Percentiles rank a stretch among this genome's conserved stretches.
Conservation (phyloP, 345 rosid genomes). For the Camelina sativa region DNA sequence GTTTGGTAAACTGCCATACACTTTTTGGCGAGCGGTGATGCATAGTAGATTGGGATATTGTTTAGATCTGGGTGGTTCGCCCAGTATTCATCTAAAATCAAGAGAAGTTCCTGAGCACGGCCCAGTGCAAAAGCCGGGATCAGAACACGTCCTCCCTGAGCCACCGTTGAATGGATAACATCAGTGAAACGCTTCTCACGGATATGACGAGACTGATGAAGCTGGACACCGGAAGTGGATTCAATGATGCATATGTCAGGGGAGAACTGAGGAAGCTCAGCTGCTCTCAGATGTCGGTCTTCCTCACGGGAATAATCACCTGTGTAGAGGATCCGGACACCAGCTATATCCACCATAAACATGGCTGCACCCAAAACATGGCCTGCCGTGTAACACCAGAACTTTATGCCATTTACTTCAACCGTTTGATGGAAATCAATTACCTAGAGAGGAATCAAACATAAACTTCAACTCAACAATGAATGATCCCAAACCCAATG, state of each 20-base stretch:
- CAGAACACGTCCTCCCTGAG: conserved; percentile 93
- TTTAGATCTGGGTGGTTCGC: conserved; percentile 84
- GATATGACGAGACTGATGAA: conserved; percentile 84
- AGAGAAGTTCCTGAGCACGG: conserved; percentile 82
- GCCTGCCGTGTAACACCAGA: conserved; percentile 99
- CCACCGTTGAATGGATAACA: conserved; percentile 79
- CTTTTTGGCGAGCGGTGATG: conserved; percentile 95
- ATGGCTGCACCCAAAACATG: conserved; percentile 99
- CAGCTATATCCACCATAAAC: conserved; percentile 98
- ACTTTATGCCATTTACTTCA: conserved; percentile 88
- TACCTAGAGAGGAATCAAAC: conserved; percentile 34
- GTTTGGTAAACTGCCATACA: conserved; percentile 98
- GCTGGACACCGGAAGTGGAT: conserved; percentile 96
- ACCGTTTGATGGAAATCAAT: conserved; percentile 93
- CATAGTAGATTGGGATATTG: conserved; percentile 90
- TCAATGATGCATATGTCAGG: conserved; percentile 96
- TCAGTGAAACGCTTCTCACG: conserved; percentile 97
- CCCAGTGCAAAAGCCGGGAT: conserved; percentile 86
- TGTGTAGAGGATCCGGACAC: conserved; percentile 89
- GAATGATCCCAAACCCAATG: background rate
- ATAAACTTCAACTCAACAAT: conserved; percentile 4
- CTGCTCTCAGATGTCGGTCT: conserved; percentile 92
- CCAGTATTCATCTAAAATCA: conserved; percentile 94
- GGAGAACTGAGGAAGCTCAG: conserved; percentile 95
- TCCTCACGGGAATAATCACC: conserved; percentile 98